Evolutionary conservation across 139 green algal genomes (phyloP), one percentile per base, ranked within the genome.

Genomic region (Yamagishiella unicocca): DNA sequence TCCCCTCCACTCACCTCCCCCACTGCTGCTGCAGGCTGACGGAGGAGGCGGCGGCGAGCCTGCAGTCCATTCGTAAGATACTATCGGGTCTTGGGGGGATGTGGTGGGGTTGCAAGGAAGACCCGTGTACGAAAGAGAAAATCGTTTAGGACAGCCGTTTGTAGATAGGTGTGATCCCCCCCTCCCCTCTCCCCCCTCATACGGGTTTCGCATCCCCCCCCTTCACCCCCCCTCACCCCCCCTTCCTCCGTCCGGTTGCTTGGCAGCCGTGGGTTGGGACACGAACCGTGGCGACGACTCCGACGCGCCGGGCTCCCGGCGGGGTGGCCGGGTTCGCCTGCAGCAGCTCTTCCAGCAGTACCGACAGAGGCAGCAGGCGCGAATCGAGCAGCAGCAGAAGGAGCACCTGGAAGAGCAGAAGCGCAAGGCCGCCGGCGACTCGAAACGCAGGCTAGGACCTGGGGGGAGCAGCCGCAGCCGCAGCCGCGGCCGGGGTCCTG

Each of bases 321-420:
- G 38, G 12, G 40, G 40, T 40, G 70, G 70, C 8, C 70, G 40
- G 33, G 38, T 58, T 37, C 70, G 70, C 38, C 38, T 78, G 27
- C 70, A 78, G 38, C 37, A 55, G 38, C 70, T 78, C 17, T 78
- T 78, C 42, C 70, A 78, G 37, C 38, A 78, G 70, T 53, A 78
- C 38, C 38, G 38, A 1, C 38, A 53, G 42, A 9, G 38, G 25
- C 70, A 78, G 25, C 14, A 31, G 70, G 50, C 12, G 50, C 50
- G 17, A n/a, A n/a, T n/a, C 66, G 37, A 14, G 66, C 66, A 27
- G 25, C 66, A 9, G 27, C 66, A 45, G 66, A 74, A 29, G 62
- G 62, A 35, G 24, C n/a, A n/a, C n/a, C n/a, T n/a, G n/a, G n/a
- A n/a, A n/a, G n/a, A n/a, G n/a, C n/a, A n/a, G n/a, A n/a, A n/a